Conservation (phyloP, 108 stramenopile genomes). For the Thalassiosira profunda region DNA sequence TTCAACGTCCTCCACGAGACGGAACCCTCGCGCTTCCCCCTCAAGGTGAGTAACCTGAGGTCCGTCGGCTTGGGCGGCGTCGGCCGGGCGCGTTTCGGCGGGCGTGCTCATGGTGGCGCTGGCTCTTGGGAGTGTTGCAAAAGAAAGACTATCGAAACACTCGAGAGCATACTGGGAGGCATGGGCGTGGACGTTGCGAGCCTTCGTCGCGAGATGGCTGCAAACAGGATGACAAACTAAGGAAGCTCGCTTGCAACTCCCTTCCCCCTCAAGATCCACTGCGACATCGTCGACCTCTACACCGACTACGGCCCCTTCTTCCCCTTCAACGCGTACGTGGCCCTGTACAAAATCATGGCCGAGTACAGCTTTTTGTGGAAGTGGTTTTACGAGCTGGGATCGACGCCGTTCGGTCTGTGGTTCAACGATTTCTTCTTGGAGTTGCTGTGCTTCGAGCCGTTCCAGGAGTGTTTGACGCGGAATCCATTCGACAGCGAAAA, state of each 20-base stretch:
- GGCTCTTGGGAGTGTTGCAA: too few relatives aligned
- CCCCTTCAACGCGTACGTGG: slow-evolving; percentile 71
- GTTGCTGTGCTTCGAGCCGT: slow-evolving; percentile 45
- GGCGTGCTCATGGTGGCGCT: too few relatives aligned
- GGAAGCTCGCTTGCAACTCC: too few relatives aligned
- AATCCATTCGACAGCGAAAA: slow-evolving; percentile 37
- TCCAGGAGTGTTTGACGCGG: slow-evolving; percentile 63
- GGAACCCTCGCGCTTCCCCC: slow-evolving; percentile 39
- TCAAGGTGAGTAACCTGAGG: too few relatives aligned
- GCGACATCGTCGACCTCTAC: slow-evolving; percentile 90
- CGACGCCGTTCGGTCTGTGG: slow-evolving; percentile 74
- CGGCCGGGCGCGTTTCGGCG: too few relatives aligned
- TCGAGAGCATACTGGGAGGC: too few relatives aligned
- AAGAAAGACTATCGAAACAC: too few relatives aligned
- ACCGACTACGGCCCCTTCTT: slow-evolving; percentile 87
- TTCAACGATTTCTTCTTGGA: slow-evolving; percentile 72
- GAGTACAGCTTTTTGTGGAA: slow-evolving; percentile 79
- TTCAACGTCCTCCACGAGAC: slow-evolving; percentile 69
- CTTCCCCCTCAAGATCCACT: slow-evolving; percentile 57
- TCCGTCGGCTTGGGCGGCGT: too few relatives aligned
- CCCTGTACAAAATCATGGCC: slow-evolving; percentile 86
- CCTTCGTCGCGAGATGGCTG: too few relatives aligned
- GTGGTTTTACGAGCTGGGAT: slow-evolving; percentile 72
- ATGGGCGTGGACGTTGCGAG: too few relatives aligned
- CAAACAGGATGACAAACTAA: too few relatives aligned